Percentiles rank a stretch among this genome's conserved stretches.
Evolutionary conservation across 2,329 filamentous ascomycete genomes (phyloP).

Genomic region (Dothistroma pini): DNA sequence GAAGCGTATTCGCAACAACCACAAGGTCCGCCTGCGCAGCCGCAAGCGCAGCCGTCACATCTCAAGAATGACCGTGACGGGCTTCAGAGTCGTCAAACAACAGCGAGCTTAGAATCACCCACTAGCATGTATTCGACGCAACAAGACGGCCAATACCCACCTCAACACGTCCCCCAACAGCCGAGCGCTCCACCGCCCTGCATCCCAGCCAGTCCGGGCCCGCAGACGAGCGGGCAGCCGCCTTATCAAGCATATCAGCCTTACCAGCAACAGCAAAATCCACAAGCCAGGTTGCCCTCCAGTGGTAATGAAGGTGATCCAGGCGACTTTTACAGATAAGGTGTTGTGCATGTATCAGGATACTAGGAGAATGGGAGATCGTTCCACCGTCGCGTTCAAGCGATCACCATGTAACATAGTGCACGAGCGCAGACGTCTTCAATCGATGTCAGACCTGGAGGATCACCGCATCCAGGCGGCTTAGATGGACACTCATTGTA

Average conservation of each 20-base stretch:
- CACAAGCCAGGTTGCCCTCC: constrained; percentile 17
- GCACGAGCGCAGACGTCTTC: constrained; percentile 7
- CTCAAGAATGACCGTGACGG: constrained; percentile 19
- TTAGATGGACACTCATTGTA: not conserved
- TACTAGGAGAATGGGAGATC: constrained; percentile 1
- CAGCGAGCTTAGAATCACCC: constrained; percentile 31
- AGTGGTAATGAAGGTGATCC: constrained; percentile 32
- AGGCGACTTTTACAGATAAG: constrained; percentile 35
- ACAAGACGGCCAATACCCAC: constrained; percentile 15
- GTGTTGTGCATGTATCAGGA: constrained; percentile 8
- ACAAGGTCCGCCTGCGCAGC: constrained; percentile 11
- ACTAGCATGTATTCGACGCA: constrained; percentile 29
- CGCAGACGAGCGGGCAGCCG: constrained; percentile 12
- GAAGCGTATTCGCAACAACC: constrained; percentile 23
- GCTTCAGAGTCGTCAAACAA: constrained; percentile 27
- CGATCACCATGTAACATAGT: not conserved
- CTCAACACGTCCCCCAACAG: constrained; percentile 22
- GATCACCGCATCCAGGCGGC: not conserved
- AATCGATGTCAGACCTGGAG: not conserved
- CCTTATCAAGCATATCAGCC: constrained; percentile 35
- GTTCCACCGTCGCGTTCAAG: constrained; percentile 1
- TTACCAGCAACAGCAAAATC: constrained; percentile 19
- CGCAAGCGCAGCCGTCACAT: constrained; percentile 14
- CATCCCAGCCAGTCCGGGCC: constrained; percentile 19
- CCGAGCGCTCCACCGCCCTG: constrained; percentile 34